Percentiles rank a stretch among this genome's conserved stretches.
phyloP scores from a whole-genome alignment of 2,329 filamentous ascomycete genomes.

The Boeremia lycopersici region DNA sequence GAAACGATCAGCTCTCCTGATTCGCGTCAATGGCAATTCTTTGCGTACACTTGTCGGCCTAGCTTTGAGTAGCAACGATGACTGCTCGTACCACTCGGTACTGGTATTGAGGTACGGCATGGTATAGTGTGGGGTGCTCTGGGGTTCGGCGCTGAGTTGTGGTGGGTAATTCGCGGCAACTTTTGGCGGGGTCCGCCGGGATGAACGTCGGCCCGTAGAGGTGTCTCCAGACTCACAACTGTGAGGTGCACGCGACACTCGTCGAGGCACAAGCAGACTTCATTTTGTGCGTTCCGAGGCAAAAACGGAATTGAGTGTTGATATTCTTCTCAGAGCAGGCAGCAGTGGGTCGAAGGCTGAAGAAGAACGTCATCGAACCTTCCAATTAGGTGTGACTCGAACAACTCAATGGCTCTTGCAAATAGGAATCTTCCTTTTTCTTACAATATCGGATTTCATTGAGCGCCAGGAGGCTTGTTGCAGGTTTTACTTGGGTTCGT shows the following conservation, averaged over 20 bases:
- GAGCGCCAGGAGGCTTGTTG: neutral
- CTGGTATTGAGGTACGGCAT: slow-evolving; percentile 85
- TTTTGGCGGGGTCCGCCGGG: slow-evolving; percentile 36
- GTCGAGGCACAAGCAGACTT: neutral
- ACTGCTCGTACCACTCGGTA: slow-evolving; percentile 91
- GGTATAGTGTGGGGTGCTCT: slow-evolving; percentile 20
- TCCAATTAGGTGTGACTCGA: slow-evolving; percentile 13
- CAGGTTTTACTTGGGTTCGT: neutral
- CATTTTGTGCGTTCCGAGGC: neutral
- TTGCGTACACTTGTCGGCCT: slow-evolving; percentile 77
- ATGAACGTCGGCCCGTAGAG: slow-evolving; percentile 10
- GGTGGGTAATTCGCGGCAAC: slow-evolving; percentile 24
- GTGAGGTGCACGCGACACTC: slow-evolving; percentile 4
- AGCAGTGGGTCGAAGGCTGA: neutral
- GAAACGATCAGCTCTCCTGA: slow-evolving; percentile 15
- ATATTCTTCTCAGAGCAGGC: neutral
- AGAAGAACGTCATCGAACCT: slow-evolving; percentile 18
- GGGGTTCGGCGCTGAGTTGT: slow-evolving; percentile 18
- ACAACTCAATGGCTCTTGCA: slow-evolving; percentile 11
- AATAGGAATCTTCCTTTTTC: neutral
- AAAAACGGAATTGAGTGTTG: neutral
- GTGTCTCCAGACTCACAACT: neutral
- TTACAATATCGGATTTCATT: neutral
- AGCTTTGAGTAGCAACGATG: slow-evolving; percentile 81
- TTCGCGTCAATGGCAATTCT: slow-evolving; percentile 11